Evolutionary conservation across 2,329 filamentous ascomycete species (phyloP).

Genomic region (Diaporthe ampelina): DNA sequence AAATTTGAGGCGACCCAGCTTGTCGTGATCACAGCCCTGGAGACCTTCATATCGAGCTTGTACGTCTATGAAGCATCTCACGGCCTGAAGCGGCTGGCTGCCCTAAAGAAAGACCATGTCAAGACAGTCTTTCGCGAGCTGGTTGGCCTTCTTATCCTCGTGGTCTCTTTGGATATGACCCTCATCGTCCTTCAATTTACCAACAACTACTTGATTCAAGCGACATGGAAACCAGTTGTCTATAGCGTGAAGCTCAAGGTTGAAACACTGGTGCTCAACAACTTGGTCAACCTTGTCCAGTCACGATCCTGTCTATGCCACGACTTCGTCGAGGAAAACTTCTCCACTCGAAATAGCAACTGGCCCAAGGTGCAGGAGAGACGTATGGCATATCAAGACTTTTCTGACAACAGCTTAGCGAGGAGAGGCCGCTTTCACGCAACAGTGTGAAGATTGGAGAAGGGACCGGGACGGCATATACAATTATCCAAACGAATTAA

Average conservation of each 20-base stretch:
- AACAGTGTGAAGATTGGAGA: not conserved
- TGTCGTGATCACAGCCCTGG: conserved; percentile 58
- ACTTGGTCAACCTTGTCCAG: conserved; percentile 28
- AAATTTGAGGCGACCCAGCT: conserved; percentile 49
- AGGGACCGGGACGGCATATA: not conserved
- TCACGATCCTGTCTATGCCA: conserved; percentile 17
- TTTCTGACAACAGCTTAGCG: not conserved
- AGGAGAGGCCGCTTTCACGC: not conserved
- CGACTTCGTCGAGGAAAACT: not conserved
- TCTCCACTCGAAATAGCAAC: not conserved
- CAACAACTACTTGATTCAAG: conserved; percentile 16
- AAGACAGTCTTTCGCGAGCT: not conserved
- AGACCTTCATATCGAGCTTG: conserved; percentile 57
- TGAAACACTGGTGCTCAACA: conserved; percentile 35
- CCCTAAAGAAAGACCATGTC: not conserved
- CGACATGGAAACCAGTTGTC: conserved; percentile 36
- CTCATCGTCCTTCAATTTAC: conserved; percentile 33
- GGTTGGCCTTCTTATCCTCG: conserved; percentile 48
- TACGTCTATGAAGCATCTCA: conserved; percentile 63
- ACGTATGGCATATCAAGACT: not conserved
- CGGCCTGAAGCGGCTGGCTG: conserved; percentile 43
- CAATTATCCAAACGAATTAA: not conserved
- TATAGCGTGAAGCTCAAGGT: conserved; percentile 39
- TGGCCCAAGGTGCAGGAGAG: not conserved
- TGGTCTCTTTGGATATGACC: conserved; percentile 49